Percentiles rank a stretch among this genome's conserved stretches.
Conservation (phyloP, 2,329 filamentous ascomycete genomes). For the Torrubiellomyces zombiae region DNA sequence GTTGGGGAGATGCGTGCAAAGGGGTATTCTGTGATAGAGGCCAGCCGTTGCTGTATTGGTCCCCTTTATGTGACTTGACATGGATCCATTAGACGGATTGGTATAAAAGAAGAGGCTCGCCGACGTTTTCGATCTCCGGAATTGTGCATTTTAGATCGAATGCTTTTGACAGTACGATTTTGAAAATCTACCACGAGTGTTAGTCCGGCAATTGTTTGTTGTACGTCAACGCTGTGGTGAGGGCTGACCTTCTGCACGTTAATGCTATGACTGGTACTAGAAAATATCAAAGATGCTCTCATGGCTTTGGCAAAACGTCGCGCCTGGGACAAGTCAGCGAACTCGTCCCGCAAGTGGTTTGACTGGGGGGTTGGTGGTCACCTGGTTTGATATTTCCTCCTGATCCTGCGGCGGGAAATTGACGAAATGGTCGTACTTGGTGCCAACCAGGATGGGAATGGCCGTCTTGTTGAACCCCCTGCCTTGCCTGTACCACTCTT, state of each 20-base stretch:
- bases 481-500: conserved; percentile 98
- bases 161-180: conserved; percentile 95
- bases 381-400: conserved; percentile 95
- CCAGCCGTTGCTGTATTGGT: no score
- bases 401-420: conserved; percentile 96
- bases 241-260: conserved; percentile 81
- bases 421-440: conserved; percentile 98
- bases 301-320: conserved; percentile 95
- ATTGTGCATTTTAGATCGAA: conserved; percentile 99
- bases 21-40: no score
- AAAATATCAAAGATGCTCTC: conserved; percentile 95
- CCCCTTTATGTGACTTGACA: no score
- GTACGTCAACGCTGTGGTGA: neutral
- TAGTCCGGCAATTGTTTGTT: neutral
- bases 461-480: conserved; percentile 98
- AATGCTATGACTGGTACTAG: conserved; percentile 97
- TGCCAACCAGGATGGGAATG: conserved; percentile 94
- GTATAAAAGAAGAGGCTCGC: conserved; percentile 87
- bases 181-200: conserved; percentile 63
- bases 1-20: no score
- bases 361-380: conserved; percentile 18
- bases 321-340: conserved; percentile 36
- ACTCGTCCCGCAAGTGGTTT: neutral
- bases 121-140: conserved; percentile 94
- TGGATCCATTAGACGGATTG: conserved; percentile 33